Evolutionary conservation across 2,329 filamentous ascomycete species (phyloP).

Genomic region (Kalmusia sp.): DNA sequence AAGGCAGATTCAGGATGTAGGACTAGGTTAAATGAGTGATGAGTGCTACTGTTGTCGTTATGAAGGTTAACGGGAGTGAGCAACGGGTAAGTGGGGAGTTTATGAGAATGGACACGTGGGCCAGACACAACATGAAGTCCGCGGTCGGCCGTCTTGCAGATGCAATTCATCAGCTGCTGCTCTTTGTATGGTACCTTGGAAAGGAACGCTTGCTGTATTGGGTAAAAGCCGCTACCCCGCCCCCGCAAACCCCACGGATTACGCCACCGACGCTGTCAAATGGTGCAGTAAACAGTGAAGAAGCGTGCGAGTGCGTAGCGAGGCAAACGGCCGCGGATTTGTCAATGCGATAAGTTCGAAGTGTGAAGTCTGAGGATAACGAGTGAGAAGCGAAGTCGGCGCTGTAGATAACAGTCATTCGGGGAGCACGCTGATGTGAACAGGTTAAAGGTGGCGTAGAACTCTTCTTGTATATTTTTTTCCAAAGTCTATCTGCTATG

Average conservation of each 20-base stretch:
- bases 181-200: slow-evolving; percentile 21
- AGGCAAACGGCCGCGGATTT: neutral
- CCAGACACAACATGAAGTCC: neutral
- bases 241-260: slow-evolving; percentile 38
- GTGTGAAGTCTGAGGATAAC: neutral
- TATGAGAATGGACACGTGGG: neutral
- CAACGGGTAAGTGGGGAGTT: neutral
- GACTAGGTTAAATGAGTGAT: neutral
- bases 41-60: neutral
- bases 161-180: slow-evolving; percentile 32
- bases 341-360: neutral
- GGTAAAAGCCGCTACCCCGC: slow-evolving; percentile 38
- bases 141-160: slow-evolving; percentile 18
- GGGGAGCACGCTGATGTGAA: neutral
- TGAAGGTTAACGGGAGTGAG: neutral
- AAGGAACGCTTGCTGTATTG: slow-evolving; percentile 24
- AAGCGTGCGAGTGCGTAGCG: neutral
- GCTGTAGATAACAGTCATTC: neutral
- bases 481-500: neutral
- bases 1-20: neutral
- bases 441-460: neutral
- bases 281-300: neutral
- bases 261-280: slow-evolving; percentile 21
- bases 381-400: slow-evolving; percentile 1
- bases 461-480: neutral